A percentile compares a stretch with the other conserved stretches of the same genome.
Evolutionary conservation across 2,329 filamentous ascomycete genomes (phyloP).

Genomic region (Claviceps sp.): DNA sequence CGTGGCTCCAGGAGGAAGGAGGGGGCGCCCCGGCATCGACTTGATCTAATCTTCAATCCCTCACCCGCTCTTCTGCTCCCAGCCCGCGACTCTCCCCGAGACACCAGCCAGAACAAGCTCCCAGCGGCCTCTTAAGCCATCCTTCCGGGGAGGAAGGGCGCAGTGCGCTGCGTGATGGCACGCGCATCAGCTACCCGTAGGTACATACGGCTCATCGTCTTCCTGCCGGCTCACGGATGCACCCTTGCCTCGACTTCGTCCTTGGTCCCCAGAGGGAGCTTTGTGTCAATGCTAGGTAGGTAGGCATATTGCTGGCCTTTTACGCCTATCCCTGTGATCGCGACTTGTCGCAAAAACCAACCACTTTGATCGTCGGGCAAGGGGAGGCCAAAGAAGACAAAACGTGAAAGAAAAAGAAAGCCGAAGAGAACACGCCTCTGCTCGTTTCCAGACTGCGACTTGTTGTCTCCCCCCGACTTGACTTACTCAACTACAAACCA

Average conservation of each 20-base stretch:
- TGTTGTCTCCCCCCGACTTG: background rate
- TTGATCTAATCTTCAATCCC: background rate
- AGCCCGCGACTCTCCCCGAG: too few species aligned
- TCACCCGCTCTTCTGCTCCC: background rate
- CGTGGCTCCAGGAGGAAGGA: background rate
- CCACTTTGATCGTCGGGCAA: background rate
- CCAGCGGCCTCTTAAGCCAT: too few species aligned
- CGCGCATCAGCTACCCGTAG: too few species aligned
- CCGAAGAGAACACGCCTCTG: background rate
- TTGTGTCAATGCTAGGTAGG: too few species aligned
- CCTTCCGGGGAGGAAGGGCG: too few species aligned
- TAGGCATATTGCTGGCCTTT: background rate
- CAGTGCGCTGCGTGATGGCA: too few species aligned
- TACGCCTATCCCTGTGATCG: background rate
- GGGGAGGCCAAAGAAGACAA: too few species aligned
- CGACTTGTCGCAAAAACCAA: background rate
- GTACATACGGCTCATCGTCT: too few species aligned
- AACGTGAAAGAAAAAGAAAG: background rate
- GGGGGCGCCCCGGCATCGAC: background rate
- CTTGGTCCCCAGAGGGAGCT: too few species aligned
- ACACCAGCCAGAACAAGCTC: too few species aligned
- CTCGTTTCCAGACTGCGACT: background rate
- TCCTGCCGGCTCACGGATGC: too few species aligned
- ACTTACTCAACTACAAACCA: slow-evolving; percentile 1
- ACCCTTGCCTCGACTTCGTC: too few species aligned